phyloP scores from a whole-genome alignment of 495 filamentous ascomycete genomes.

The Tuber microsphaerosporum region DNA sequence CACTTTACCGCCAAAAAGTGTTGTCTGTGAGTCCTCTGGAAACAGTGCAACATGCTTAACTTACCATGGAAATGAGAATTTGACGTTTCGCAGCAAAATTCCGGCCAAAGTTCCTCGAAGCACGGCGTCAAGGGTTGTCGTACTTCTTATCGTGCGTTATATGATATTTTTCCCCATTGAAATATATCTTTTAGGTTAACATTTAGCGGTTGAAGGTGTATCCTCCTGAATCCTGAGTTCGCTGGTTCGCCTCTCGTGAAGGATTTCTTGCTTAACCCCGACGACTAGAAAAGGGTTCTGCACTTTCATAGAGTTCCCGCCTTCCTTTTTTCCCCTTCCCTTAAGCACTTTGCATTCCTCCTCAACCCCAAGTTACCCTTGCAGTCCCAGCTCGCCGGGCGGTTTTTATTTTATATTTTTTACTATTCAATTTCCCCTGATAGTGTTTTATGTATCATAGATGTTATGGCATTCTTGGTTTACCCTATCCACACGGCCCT shows the following conservation, averaged over 20 bases:
- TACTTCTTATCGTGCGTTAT: conserved; percentile 64
- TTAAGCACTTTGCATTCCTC: conserved; percentile 1
- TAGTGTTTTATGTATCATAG: conserved; percentile 8
- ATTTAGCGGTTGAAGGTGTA: conserved; percentile 47
- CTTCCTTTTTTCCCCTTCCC: background rate
- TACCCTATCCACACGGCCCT: background rate
- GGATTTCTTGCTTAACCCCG: conserved; percentile 54
- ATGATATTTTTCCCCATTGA: conserved; percentile 5
- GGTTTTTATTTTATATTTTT: conserved; percentile 16
- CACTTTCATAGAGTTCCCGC: background rate
- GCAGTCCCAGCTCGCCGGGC: background rate
- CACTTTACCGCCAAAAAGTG: conserved; percentile 60
- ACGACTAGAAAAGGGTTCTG: background rate
- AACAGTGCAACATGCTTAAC: conserved; percentile 13
- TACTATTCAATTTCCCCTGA: conserved; percentile 8
- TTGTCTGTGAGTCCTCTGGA: conserved; percentile 53
- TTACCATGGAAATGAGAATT: conserved; percentile 12
- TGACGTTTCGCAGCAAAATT: conserved; percentile 51
- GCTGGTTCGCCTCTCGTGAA: conserved; percentile 62
- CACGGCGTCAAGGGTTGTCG: conserved; percentile 56
- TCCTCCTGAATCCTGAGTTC: conserved; percentile 64
- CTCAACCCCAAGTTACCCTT: background rate
- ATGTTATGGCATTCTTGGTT: background rate
- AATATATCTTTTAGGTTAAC: conserved; percentile 9
- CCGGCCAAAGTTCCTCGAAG: conserved; percentile 61